Conservation (phyloP, 225 moss, liverwort and hornwort species). For the Ulota crispa region DNA sequence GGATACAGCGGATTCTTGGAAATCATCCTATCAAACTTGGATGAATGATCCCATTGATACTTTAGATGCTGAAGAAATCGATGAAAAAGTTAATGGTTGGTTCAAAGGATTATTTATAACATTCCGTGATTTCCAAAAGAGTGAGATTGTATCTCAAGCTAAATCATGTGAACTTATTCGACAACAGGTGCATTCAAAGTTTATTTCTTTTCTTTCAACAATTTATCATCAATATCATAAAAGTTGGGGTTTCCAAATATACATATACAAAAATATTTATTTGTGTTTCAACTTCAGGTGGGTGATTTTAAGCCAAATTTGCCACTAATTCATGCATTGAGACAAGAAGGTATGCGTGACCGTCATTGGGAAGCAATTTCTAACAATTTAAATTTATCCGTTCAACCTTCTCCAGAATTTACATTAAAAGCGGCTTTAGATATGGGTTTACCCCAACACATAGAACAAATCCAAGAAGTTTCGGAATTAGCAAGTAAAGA, state of each 20-base stretch:
- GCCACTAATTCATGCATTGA: slow-evolving; percentile 73
- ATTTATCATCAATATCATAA: too few relatives aligned
- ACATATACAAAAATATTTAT: too few relatives aligned
- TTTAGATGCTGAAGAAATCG: slow-evolving; percentile 51
- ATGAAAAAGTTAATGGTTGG: slow-evolving; percentile 68
- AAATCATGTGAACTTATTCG: slow-evolving; percentile 59
- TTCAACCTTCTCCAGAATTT: slow-evolving; percentile 52
- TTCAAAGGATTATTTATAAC: slow-evolving; percentile 53
- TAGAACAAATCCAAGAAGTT: slow-evolving; percentile 61
- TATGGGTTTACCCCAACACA: slow-evolving; percentile 62
- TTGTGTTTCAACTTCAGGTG: slow-evolving; percentile 34
- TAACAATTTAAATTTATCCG: slow-evolving; percentile 34
- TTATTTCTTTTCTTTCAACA: too few relatives aligned
- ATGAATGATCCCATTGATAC: slow-evolving; percentile 74
- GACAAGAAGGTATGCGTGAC: slow-evolving; percentile 72
- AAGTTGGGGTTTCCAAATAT: too few relatives aligned
- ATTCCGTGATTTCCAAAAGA: slow-evolving; percentile 25
- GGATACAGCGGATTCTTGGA: slow-evolving; percentile 60
- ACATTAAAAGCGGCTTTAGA: slow-evolving; percentile 55
- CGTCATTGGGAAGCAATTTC: slow-evolving; percentile 79
- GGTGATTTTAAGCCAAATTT: slow-evolving; percentile 71
- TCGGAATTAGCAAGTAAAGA: slow-evolving; percentile 85
- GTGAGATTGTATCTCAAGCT: slow-evolving; percentile 55
- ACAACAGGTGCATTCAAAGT: slow-evolving; percentile 38
- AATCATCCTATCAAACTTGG: slow-evolving; percentile 58